Base-by-base conservation (phyloP, 2,329 filamentous ascomycete genomes). In the Hymenoscyphus fructigenus region DNA sequence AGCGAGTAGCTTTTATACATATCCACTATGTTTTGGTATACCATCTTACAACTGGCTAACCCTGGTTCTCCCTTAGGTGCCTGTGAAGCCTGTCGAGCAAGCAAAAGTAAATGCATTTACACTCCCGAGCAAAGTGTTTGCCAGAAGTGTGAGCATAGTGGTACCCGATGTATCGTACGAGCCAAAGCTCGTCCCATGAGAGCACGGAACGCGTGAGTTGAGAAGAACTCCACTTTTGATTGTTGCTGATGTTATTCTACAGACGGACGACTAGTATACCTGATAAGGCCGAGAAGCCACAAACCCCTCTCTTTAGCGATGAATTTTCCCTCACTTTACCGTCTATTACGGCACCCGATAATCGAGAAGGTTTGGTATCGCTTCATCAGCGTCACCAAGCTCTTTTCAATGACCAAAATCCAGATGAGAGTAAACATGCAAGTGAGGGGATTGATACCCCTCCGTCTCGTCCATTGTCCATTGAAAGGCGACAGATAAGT, bases 61-160 rank as follows among this genome's bases (percentile, higher is more conserved):
- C n/a, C 41, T 12, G 20, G 1, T 15, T 23, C n/a, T 23, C n/a
- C 26, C 14, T 15, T 23, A 59, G 57, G 57, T 12, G 73, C 73
- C n/a, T 75, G 73, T 47, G 73, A 75, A 62, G 66, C 70, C 38
- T 75, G 73, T 47, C 61, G 73, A 41, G 69, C 66, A 12, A 72
- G 71, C 60, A 75, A 75, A 56, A 74, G 71, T 41, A 68, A 70
- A 9, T 75, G 73, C 58, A 67, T 70, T 14, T 74, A 71, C 36
- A 59, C 62, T 23, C 63, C 56, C 17, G 59, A 72, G 9, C 53
- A 64, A n/a, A 65, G 59, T 3, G 57, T 68, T 9, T 75, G 73
- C 55, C 71, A 71, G 20, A 68, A 70, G 65, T 75, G 72, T 59
- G 67, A 74, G 29, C 66, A 68, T 44, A 70, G 38, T 64, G 68